These are phyloP conservation scores for Myriosclerotinia duriaeana DNA, from an alignment of 2,329 filamentous ascomycete species.

Conservation along the genomic window DNA sequence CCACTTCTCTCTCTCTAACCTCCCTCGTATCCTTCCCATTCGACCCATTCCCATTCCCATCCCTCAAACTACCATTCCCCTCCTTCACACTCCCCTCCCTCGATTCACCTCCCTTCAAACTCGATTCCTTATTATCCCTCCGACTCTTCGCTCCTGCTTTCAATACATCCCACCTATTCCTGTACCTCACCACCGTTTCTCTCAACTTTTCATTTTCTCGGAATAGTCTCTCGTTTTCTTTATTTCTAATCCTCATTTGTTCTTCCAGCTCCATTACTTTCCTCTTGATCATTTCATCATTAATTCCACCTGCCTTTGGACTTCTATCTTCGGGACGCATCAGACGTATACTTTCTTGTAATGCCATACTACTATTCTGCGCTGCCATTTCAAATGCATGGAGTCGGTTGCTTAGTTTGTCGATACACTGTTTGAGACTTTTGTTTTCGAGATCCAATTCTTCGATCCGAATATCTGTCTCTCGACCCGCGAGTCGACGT, in stretches of 20 bases:
- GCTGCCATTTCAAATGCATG: constrained; percentile 91
- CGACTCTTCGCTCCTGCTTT: constrained; percentile 60
- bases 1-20: neutral
- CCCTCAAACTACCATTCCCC: neutral
- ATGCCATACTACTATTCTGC: constrained; percentile 79
- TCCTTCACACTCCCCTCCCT: neutral
- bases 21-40: neutral
- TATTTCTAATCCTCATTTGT: constrained; percentile 56
- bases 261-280: constrained; percentile 67
- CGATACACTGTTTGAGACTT: constrained; percentile 78
- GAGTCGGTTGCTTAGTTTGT: constrained; percentile 83
- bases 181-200: constrained; percentile 54
- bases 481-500: constrained; percentile 38
- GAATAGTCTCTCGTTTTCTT: constrained; percentile 62
- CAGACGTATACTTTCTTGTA: constrained; percentile 78
- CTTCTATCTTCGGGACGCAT: constrained; percentile 48
- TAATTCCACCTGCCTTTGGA: constrained; percentile 28
- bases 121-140: constrained; percentile 30
- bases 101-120: constrained; percentile 25
- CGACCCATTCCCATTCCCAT: neutral
- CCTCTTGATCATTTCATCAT: constrained; percentile 48
- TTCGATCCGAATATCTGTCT: constrained; percentile 58
- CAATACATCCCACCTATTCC: constrained; percentile 66
- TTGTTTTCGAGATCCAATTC: constrained; percentile 88
- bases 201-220: constrained; percentile 61